Evolutionary conservation across 2,329 filamentous ascomycete species (phyloP).

Genomic region (Penicillium sumatraense): DNA sequence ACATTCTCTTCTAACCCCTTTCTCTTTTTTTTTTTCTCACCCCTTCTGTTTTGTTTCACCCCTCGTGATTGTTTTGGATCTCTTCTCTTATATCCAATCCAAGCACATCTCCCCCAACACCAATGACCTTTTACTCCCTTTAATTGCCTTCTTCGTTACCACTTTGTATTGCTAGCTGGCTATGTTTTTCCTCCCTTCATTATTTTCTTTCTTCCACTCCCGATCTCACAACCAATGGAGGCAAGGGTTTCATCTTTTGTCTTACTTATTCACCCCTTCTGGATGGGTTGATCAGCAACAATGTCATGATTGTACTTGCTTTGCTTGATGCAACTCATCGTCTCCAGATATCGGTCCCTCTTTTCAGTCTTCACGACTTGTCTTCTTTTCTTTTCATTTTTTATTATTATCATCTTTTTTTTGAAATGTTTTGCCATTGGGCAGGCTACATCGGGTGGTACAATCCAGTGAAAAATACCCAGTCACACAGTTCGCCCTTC

Average conservation of each 20-base stretch:
- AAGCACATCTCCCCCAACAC: conserved; percentile 31
- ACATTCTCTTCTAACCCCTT: conserved; percentile 24
- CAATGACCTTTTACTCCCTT: conserved; percentile 35
- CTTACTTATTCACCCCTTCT: conserved; percentile 22
- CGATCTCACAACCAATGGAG: conserved; percentile 3
- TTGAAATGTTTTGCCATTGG: conserved; percentile 14
- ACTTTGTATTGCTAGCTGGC: conserved; percentile 47
- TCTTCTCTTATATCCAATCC: conserved; percentile 28
- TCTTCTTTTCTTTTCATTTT: conserved; percentile 17
- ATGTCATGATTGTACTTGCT: neutral
- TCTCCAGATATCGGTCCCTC: conserved; percentile 1
- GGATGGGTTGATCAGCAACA: conserved; percentile 3
- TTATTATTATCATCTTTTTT: neutral
- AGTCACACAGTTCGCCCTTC: conserved; percentile 4
- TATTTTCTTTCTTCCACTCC: conserved; percentile 6
- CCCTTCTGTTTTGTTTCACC: conserved; percentile 26
- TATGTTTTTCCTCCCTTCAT: conserved; percentile 36
- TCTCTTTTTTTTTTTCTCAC: conserved; percentile 26
- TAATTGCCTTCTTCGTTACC: conserved; percentile 33
- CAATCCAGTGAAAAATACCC: conserved; percentile 21
- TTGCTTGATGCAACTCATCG: neutral
- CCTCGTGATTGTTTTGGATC: conserved; percentile 21
- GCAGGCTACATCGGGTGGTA: conserved; percentile 23
- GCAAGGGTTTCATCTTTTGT: conserved; percentile 6
- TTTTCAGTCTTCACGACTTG: conserved; percentile 20